A percentile compares a stretch with the other conserved stretches of the same genome.
phyloP scores from a whole-genome alignment of 2,329 filamentous ascomycete species.

The Xenoacremonium recifei region DNA sequence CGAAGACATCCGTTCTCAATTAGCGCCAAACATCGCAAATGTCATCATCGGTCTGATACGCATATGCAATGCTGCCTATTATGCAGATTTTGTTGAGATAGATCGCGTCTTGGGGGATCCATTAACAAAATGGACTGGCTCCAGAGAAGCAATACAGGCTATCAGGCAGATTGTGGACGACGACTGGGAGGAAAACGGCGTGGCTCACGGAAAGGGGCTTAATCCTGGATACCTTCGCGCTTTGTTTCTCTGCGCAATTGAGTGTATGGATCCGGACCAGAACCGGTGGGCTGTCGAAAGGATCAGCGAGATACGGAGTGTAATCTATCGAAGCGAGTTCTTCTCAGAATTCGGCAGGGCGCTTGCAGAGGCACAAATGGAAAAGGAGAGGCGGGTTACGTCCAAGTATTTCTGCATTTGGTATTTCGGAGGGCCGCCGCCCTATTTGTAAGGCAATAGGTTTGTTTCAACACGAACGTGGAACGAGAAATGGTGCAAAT shows the following conservation, averaged over 20 bases:
- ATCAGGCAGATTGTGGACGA: constrained; percentile 18
- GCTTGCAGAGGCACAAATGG: constrained; percentile 14
- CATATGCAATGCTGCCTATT: constrained; percentile 18
- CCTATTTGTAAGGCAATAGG: constrained; percentile 18
- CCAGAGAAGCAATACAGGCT: constrained; percentile 9
- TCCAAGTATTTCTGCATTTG: constrained; percentile 21
- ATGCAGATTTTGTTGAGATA: constrained; percentile 20
- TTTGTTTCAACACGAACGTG: too few relatives aligned
- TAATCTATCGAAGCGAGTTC: constrained; percentile 14
- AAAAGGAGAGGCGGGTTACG: constrained; percentile 21
- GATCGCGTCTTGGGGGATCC: constrained; percentile 21
- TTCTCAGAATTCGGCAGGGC: constrained; percentile 15
- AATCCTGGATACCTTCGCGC: constrained; percentile 20
- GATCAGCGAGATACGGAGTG: constrained; percentile 9
- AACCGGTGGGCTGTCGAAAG: constrained; percentile 16
- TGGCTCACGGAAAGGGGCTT: constrained; percentile 2
- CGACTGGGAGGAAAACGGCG: constrained; percentile 12
- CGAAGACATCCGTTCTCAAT: constrained; percentile 11
- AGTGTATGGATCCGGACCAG: constrained; percentile 15
- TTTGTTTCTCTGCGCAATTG: constrained; percentile 20
- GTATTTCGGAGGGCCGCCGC: constrained; percentile 17
- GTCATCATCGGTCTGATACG: constrained; percentile 14
- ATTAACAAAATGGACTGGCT: constrained; percentile 12
- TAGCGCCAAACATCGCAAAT: constrained; percentile 13
- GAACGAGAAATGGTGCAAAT: too few relatives aligned